phyloP scores from a whole-genome alignment of 331 rosid genomes.

The Quercus lobata region DNA sequence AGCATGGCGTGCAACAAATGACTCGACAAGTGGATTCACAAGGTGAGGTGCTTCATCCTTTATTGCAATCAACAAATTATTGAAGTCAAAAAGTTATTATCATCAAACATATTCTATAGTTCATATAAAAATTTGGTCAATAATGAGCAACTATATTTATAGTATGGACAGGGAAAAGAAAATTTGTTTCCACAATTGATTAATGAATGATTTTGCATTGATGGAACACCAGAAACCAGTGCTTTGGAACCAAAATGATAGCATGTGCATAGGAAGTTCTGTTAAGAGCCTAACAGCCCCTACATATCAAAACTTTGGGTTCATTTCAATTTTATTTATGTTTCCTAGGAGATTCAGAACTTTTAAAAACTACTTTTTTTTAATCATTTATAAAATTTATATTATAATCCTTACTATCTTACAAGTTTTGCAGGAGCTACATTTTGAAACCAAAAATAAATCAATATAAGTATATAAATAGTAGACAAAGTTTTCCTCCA shows the following conservation, averaged over 20 bases:
- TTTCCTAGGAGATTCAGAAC: neutral
- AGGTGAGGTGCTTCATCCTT: conserved; percentile 96
- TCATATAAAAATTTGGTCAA: neutral
- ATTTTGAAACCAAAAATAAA: neutral
- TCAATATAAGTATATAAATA: neutral
- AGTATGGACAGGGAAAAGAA: neutral
- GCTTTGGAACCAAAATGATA: neutral
- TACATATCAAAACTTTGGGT: neutral
- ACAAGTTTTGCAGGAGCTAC: neutral
- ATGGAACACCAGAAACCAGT: neutral
- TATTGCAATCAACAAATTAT: conserved; percentile 23
- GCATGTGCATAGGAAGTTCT: neutral
- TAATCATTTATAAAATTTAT: too few relatives aligned
- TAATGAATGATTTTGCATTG: neutral
- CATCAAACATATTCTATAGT: conserved; percentile 2
- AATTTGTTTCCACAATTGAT: neutral
- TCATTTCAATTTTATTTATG: neutral
- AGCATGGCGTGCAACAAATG: conserved; percentile 86
- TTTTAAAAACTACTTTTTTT: too few relatives aligned
- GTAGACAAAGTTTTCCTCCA: too few relatives aligned
- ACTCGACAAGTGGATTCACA: conserved; percentile 82
- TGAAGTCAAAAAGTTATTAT: conserved; percentile 7
- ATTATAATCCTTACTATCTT: neutral
- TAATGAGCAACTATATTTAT: neutral
- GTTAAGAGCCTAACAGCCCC: neutral